Evolutionary conservation across 805 yeast genomes (phyloP), one percentile per base, ranked within the genome.

Genomic region (Teunomyces funiuensis): DNA sequence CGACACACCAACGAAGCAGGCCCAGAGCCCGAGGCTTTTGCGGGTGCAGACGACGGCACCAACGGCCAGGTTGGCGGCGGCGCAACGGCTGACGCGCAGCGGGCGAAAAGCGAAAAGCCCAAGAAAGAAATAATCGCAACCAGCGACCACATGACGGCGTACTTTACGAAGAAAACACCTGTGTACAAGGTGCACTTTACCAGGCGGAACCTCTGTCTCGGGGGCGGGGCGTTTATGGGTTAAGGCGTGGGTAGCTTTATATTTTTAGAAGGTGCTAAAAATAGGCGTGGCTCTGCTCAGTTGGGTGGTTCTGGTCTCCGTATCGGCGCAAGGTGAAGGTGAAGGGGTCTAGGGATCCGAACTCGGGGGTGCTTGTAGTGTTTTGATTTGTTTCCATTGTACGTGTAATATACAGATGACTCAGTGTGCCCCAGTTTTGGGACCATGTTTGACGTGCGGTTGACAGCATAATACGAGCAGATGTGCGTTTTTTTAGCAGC

Each of bases 121-220:
- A 76, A 83, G 45, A 75, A 78, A 53, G 91, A 88, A 46, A 76
- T 86, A 18, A 75, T 82, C n/a, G 89, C 96, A 8, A 80, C 95
- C 2, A 77, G 80, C 37, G 99, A 93, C 62, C 95, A 91, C 54
- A 77, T 93, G 80, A 89, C 95, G 3, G 93, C 93, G 15, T 93
- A 85, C 61, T 87, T 87, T 63, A 91, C 99, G 0, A 93, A 89
- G 65, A 83, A 83, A 63, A 89, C 97, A 0, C 96, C 97, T 3
- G 93, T 93, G 19, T 93, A 84, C 68, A 88, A 87, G 54, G 95
- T 93, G 26, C 89, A 85, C 55, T 91, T 93, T 60, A 91, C 98
- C 1, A 74, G 95, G 60, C 73, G 96, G 45, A 93, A 93, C 65
- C 66, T 93, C 51, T 90, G 96, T 53, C 73, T 93, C 27, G 96